These are phyloP conservation scores for Scedosporium aurantiacum DNA, from an alignment of 2,329 filamentous ascomycete genomes.

Conservation along the genomic window DNA sequence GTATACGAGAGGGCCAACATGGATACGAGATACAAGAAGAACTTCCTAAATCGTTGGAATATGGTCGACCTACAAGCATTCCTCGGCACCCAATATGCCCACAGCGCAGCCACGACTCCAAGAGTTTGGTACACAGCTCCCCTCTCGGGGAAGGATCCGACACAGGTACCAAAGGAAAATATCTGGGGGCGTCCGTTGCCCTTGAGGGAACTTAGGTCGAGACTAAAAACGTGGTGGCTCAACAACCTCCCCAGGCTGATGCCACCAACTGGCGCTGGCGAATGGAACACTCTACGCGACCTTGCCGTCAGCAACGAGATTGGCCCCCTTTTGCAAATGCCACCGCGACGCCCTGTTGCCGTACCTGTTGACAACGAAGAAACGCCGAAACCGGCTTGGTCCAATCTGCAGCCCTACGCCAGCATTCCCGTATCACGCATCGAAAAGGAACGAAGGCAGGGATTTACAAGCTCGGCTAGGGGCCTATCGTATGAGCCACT, in stretches of 20 bases:
- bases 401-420: neutral
- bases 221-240: neutral
- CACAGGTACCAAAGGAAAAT: constrained; percentile 29
- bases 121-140: constrained; percentile 14
- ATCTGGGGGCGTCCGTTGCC: constrained; percentile 35
- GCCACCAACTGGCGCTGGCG: constrained; percentile 34
- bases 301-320: constrained; percentile 27
- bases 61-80: constrained; percentile 30
- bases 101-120: constrained; percentile 16
- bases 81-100: constrained; percentile 28
- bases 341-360: constrained; percentile 23
- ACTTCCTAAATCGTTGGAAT: constrained; percentile 39
- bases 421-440: neutral
- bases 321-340: constrained; percentile 23
- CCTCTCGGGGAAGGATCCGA: constrained; percentile 22
- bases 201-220: neutral
- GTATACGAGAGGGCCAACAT: neutral
- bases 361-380: neutral
- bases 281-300: constrained; percentile 44
- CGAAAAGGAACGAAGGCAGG: neutral
- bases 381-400: neutral
- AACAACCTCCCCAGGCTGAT: neutral
- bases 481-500: neutral
- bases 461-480: neutral
- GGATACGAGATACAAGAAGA: constrained; percentile 6